Base-by-base conservation (phyloP, 192 early-diverging fungal genomes). In the Allomyces macrogynus region DNA sequence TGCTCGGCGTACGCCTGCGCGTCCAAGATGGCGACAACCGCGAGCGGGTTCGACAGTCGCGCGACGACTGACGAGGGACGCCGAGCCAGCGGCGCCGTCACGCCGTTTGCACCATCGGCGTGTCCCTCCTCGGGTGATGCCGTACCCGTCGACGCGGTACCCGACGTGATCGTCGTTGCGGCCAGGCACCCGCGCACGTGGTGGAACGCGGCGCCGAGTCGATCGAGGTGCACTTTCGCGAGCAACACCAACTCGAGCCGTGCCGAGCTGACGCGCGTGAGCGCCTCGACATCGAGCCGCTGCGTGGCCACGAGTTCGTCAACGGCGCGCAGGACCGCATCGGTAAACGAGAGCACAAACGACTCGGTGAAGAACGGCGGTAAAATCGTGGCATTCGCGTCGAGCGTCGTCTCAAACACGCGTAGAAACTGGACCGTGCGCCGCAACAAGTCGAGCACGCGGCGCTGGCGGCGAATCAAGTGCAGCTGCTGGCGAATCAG, bases 401-500 rank as follows among this genome's bases (percentile, higher is more conserved):
- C 49, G 16, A n/a, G 16, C 16, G 16, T 57, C 16, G 49, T 14
- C 49, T 57, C 49, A 57, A 57, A 20, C 49, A 57, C 16, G 49
- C 20, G 49, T 16, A 57, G 16, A 14, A 14, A 57, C 49, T 57
- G 12, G 49, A n/a, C 20, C 1, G 49, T n/a, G 49, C 49, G 49
- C 4, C 49, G 49, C 12, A n/a, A 85, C 32, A 89, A 76, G 40
- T 88, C 87, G n/a, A 83, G 70, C 25, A 85, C 78, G 10, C 78
- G 75, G 24, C 82, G 76, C 66, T 89, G 67, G 22, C 78, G 78
- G 23, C 90, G 77, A 20, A 96, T 72, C 63, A 99, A 74, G 61
- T 81, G 80, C 57, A 81, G 83, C 68, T 99, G 96, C n/a, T 91
- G 74, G 44, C 88, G 90, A 75, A 96, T 94, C 22, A 99, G 74